Conservation (phyloP, 352 stramenopile genomes). For the Hyphochytrium catenoides region DNA sequence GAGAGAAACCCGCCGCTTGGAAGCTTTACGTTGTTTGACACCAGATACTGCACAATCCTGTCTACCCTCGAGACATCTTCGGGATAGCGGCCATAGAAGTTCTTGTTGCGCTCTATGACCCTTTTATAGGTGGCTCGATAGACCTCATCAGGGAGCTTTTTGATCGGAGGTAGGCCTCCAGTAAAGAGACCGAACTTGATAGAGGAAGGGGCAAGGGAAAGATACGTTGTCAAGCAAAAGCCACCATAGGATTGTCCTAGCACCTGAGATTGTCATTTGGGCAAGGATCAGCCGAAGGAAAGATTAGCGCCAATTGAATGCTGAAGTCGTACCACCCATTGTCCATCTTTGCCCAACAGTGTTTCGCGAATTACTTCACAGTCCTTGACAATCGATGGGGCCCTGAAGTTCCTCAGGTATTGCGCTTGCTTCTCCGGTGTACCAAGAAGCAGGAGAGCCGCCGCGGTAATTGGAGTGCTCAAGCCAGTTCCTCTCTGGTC, state of each 20-base stretch:
- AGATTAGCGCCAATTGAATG: no score
- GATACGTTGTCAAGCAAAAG: slow-evolving; percentile 38
- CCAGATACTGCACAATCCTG: slow-evolving; percentile 19
- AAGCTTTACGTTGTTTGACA: slow-evolving; percentile 12
- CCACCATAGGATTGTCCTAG: slow-evolving; percentile 41
- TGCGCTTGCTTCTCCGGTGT: slow-evolving; percentile 15
- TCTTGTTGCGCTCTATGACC: slow-evolving; percentile 20
- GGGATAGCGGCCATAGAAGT: slow-evolving; percentile 40
- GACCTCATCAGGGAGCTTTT: slow-evolving; percentile 15
- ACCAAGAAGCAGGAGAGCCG: slow-evolving; percentile 7
- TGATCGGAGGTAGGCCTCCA: slow-evolving; percentile 30
- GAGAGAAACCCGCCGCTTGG: slow-evolving; percentile 25
- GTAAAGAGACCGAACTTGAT: slow-evolving; percentile 24
- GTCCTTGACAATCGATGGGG: slow-evolving; percentile 33
- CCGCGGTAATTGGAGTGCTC: slow-evolving; percentile 24
- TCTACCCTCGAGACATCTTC: slow-evolving; percentile 25
- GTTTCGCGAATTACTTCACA: slow-evolving; percentile 27
- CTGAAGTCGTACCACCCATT: no score
- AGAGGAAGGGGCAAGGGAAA: slow-evolving; percentile 21
- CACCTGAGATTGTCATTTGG: slow-evolving; percentile 3
- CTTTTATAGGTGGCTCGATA: slow-evolving; percentile 23
- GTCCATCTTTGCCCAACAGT: no score
- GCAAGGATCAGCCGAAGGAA: no score
- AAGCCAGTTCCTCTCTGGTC: slow-evolving; percentile 40
- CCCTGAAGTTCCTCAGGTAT: slow-evolving; percentile 30